Evolutionary conservation across 352 stramenopile genomes (phyloP).

Genomic region (Globisporangium cederbergense): DNA sequence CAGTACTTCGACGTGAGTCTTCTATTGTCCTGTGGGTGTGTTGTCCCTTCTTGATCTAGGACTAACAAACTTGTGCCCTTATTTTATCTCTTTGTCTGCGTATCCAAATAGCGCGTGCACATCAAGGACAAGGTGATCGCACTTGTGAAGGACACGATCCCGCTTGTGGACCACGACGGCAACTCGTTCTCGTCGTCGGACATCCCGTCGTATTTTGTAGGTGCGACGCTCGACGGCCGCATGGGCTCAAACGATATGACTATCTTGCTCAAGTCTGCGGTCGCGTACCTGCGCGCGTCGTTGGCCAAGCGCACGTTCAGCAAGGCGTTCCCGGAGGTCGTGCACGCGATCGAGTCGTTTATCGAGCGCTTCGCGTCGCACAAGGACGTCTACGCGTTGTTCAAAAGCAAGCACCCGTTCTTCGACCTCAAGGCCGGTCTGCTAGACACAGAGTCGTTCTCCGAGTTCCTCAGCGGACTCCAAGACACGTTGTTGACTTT

Average conservation of each 20-base stretch:
- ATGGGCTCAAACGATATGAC: slow-evolving; percentile 40
- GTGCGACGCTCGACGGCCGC: slow-evolving; percentile 55
- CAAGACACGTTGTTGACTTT: slow-evolving; percentile 39
- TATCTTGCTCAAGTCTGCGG: slow-evolving; percentile 48
- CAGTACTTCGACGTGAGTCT: slow-evolving; percentile 49
- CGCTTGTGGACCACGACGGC: slow-evolving; percentile 26
- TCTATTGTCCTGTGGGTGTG: not conserved
- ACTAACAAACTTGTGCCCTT: not conserved
- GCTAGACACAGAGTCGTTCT: slow-evolving; percentile 41
- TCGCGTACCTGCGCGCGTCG: slow-evolving; percentile 49
- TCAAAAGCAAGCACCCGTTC: slow-evolving; percentile 52
- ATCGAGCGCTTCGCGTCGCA: slow-evolving; percentile 36
- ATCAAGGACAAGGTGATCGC: slow-evolving; percentile 79
- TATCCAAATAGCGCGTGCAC: slow-evolving; percentile 27
- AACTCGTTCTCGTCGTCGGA: slow-evolving; percentile 32
- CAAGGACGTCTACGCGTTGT: slow-evolving; percentile 26
- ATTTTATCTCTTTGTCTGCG: not conserved
- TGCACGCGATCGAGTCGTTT: slow-evolving; percentile 53
- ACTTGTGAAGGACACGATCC: slow-evolving; percentile 53
- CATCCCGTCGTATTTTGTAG: slow-evolving; percentile 52
- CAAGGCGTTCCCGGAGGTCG: slow-evolving; percentile 47
- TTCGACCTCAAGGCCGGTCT: slow-evolving; percentile 33
- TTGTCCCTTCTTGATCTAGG: not conserved
- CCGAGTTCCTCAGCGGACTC: slow-evolving; percentile 56
- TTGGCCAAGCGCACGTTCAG: slow-evolving; percentile 52